phyloP scores from a whole-genome alignment of 768 basidiomycete species.

The Boletus rex-veris region DNA sequence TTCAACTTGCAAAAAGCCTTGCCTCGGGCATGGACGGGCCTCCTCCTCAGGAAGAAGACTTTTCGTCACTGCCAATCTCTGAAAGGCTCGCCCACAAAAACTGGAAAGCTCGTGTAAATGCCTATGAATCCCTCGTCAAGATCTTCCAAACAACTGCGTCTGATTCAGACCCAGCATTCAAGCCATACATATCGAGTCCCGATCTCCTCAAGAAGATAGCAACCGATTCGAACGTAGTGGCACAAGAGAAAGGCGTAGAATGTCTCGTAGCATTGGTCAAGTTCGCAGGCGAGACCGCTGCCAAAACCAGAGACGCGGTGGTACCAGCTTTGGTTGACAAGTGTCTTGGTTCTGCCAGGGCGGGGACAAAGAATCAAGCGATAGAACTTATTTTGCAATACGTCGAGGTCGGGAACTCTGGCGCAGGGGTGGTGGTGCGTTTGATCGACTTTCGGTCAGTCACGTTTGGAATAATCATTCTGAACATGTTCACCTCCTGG shows the following conservation, averaged over 20 bases:
- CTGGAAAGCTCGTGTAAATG: constrained; percentile 97
- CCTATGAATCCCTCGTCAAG: constrained; percentile 83
- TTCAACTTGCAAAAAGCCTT: constrained; percentile 9
- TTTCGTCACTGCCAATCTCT: constrained; percentile 68
- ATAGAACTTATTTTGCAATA: constrained; percentile 85
- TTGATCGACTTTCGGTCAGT: constrained; percentile 24
- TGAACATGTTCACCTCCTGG: constrained; percentile 27
- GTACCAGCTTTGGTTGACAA: constrained; percentile 95
- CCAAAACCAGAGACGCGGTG: constrained; percentile 74
- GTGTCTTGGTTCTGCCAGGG: constrained; percentile 86
- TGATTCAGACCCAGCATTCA: constrained; percentile 92
- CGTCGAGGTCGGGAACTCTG: constrained; percentile 90
- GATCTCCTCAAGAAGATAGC: constrained; percentile 83
- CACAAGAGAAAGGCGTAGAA: constrained; percentile 97
- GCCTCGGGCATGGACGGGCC: constrained; percentile 74
- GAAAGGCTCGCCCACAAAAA: constrained; percentile 92
- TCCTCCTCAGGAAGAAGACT: constrained; percentile 93
- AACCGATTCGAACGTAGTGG: constrained; percentile 91
- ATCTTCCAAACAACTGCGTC: constrained; percentile 86
- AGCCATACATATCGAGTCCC: constrained; percentile 75
- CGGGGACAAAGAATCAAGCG: constrained; percentile 85
- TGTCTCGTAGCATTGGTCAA: constrained; percentile 83
- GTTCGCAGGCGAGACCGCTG: constrained; percentile 86
- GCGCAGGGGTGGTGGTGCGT: constrained; percentile 85
- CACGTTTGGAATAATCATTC: constrained; percentile 19